These are phyloP conservation scores for Fagopyrum tataricum DNA, from an alignment of 148 eudicot genomes.

Conservation along the genomic window DNA sequence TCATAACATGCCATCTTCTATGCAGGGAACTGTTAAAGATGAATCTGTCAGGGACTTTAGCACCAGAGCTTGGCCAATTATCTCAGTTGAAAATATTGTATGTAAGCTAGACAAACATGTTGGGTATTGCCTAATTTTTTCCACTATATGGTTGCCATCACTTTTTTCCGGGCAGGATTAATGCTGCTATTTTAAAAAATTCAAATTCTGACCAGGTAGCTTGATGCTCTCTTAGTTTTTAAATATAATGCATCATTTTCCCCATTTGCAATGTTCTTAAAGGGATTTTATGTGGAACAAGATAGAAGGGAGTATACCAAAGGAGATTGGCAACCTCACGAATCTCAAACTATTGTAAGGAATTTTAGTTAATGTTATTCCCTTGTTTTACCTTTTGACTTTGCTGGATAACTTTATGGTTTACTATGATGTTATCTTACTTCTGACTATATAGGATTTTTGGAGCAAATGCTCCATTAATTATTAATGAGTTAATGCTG, in stretches of 20 bases:
- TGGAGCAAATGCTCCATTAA: too few relatives aligned
- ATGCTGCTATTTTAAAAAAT: neutral
- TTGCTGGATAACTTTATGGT: neutral
- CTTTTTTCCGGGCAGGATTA: neutral
- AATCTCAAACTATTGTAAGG: constrained; percentile 38
- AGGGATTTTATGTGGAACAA: constrained; percentile 56
- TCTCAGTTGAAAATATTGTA: constrained; percentile 30
- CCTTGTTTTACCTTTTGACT: neutral
- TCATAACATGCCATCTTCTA: neutral
- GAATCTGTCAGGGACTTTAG: constrained; percentile 74
- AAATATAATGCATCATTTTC: constrained; percentile 6
- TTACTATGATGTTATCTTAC: too few relatives aligned
- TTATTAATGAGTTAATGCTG: too few relatives aligned
- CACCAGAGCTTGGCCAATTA: constrained; percentile 71
- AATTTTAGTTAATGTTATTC: neutral
- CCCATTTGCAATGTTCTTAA: neutral
- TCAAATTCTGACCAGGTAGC: neutral
- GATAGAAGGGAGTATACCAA: constrained; percentile 33
- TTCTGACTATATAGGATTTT: too few relatives aligned
- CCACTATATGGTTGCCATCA: neutral
- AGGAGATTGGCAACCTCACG: constrained; percentile 44
- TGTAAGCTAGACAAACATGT: constrained; percentile 7
- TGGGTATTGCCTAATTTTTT: neutral
- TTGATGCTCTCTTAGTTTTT: neutral
- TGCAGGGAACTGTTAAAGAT: constrained; percentile 58